A percentile compares a stretch with the other conserved stretches of the same genome.
Conservation (phyloP, 2,329 filamentous ascomycete species). For the Nannizziopsis barbatae region DNA sequence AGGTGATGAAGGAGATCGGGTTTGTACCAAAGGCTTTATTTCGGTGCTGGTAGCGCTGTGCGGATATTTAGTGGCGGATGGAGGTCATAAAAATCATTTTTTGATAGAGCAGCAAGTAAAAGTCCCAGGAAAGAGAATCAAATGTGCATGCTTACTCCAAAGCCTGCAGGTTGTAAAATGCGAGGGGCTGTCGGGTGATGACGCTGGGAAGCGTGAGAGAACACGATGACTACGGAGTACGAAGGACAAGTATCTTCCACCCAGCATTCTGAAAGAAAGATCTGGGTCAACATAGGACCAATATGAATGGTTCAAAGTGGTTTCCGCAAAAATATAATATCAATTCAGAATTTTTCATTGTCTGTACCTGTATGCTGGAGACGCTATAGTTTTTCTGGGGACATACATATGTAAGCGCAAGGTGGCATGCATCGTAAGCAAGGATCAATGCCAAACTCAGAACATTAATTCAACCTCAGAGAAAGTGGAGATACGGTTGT, state of each 20-base stretch:
- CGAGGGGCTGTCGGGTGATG: slow-evolving; percentile 9
- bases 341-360: no score
- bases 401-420: slow-evolving; percentile 5
- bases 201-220: slow-evolving; percentile 2
- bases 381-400: not conserved
- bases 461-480: slow-evolving; percentile 11
- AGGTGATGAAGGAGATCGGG: not conserved
- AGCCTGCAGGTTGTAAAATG: slow-evolving; percentile 5
- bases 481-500: slow-evolving; percentile 10
- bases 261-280: no score
- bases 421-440: slow-evolving; percentile 4
- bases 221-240: no score
- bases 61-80: not conserved
- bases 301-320: no score
- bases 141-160: not conserved
- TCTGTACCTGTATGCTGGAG: no score
- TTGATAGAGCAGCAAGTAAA: not conserved
- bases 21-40: not conserved
- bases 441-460: slow-evolving; percentile 7
- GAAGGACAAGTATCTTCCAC: no score
- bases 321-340: no score
- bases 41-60: not conserved
- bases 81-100: not conserved
- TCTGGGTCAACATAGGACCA: no score
- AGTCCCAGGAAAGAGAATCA: not conserved